Conservation (phyloP, 495 filamentous ascomycete species). For the Talaromyces wortmannii region DNA sequence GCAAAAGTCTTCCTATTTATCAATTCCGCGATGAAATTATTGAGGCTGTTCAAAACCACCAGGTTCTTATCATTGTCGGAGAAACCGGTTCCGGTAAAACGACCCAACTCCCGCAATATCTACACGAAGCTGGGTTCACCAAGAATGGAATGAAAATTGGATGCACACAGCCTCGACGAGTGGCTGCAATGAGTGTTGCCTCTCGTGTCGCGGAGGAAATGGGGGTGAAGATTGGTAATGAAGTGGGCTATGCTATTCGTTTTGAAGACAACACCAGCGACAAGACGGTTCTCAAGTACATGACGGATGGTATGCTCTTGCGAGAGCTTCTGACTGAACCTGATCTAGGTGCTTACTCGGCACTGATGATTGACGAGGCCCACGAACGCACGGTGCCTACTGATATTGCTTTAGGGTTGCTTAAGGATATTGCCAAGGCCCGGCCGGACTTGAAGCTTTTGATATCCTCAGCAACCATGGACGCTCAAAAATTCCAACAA, state of each 20-base stretch:
- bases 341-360: constrained; percentile 75
- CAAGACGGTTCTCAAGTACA: constrained; percentile 91
- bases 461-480: constrained; percentile 92
- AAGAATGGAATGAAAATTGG: constrained; percentile 54
- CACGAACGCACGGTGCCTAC: constrained; percentile 91
- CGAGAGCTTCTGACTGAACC: constrained; percentile 90
- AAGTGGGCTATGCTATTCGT: constrained; percentile 92
- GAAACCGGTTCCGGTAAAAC: constrained; percentile 88
- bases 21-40: constrained; percentile 71
- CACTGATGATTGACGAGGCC: constrained; percentile 95
- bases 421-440: constrained; percentile 86
- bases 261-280: constrained; percentile 93
- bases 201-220: constrained; percentile 92
- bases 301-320: constrained; percentile 97
- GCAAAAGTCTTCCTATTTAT: constrained; percentile 88
- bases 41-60: constrained; percentile 67
- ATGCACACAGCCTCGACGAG: constrained; percentile 78
- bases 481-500: constrained; percentile 84
- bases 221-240: constrained; percentile 82
- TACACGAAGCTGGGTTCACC: constrained; percentile 84
- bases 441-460: constrained; percentile 85
- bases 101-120: constrained; percentile 83
- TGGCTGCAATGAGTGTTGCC: constrained; percentile 94
- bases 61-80: constrained; percentile 82
- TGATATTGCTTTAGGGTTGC: constrained; percentile 82